phyloP scores from a whole-genome alignment of 2,329 filamentous ascomycete species.

The Bertia moriformis region DNA sequence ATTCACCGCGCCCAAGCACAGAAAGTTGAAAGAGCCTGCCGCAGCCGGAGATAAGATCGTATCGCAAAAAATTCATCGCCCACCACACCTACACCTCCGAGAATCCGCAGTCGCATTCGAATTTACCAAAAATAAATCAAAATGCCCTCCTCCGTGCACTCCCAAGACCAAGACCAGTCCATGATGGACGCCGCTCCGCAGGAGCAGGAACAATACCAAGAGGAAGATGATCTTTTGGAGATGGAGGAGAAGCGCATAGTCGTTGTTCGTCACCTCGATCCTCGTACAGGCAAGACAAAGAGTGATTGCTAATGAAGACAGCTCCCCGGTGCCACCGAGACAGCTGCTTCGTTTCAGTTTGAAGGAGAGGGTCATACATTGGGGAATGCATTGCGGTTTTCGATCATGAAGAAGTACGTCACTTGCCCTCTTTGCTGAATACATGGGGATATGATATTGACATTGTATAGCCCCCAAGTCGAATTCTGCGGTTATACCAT shows the following conservation, averaged over 20 bases:
- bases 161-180: slow-evolving; percentile 1
- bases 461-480: slow-evolving; percentile 43
- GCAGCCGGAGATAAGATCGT: too few relatives aligned
- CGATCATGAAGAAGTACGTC: slow-evolving; percentile 64
- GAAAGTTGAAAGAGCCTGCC: too few relatives aligned
- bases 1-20: too few relatives aligned
- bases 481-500: slow-evolving; percentile 70
- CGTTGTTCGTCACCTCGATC: background rate
- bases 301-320: slow-evolving; percentile 11
- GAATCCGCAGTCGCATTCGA: too few relatives aligned
- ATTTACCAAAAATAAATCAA: too few relatives aligned
- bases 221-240: background rate
- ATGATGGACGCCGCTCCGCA: background rate
- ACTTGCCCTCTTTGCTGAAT: background rate
- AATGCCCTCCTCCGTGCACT: background rate
- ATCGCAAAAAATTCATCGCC: too few relatives aligned
- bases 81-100: too few relatives aligned
- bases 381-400: slow-evolving; percentile 60
- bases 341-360: slow-evolving; percentile 59
- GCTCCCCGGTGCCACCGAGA: slow-evolving; percentile 49
- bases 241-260: background rate
- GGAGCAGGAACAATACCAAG: background rate
- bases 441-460: too few relatives aligned
- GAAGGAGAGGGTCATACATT: slow-evolving; percentile 61
- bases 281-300: background rate